Evolutionary conservation across 2,329 filamentous ascomycete genomes (phyloP), one percentile per base, ranked within the genome.

Genomic region (Cyphellophora europaea): DNA sequence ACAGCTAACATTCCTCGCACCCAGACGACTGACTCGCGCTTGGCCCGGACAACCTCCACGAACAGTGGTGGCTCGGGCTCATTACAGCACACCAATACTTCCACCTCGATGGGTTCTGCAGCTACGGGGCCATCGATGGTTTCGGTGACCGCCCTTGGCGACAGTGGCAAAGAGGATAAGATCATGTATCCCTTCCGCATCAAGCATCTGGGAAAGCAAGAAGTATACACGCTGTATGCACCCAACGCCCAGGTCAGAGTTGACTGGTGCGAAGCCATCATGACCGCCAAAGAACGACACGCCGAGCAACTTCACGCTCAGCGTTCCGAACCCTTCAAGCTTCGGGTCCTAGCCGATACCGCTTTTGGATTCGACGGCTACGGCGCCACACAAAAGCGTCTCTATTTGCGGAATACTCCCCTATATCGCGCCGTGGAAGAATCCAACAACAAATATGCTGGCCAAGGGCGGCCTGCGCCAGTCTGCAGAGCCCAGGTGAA

Each of bases 171-270:
- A 43, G 84, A 93, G 45, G 79, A 85, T 53, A 85, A 80, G 56
- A 82, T 91, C 30, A 62, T 98, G 49, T 98, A 88, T 55, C 91
- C 93, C 0, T 98, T 98, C 74, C 79, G 79, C 47, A 77, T 98
- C 55, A 95, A 95, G 63, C 91, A 98, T 62, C 72, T 98, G 13
- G 91, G 93, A 10, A 84, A 93, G 43, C 56, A 62, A 31, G 88
- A 94, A 48, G 79, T 85, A 1, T 96, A 95, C 56, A 94, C 83
- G 0, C 66, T 98, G 2, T 96, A 93, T 55, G 88, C 89, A 0
- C 74, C 80, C 5, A 81, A 77, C 2, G 74, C 79, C 2, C 72
- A 80, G 42, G 82, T 79, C 49, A 74, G 91, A 38, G 70, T 77
- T 42, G 85, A 93, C 32, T 98, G 93, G 93, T 93, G 86, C 52